These are phyloP conservation scores for Coelastrella sp. DNA, from an alignment of 139 green algal genomes.

Conservation along the genomic window DNA sequence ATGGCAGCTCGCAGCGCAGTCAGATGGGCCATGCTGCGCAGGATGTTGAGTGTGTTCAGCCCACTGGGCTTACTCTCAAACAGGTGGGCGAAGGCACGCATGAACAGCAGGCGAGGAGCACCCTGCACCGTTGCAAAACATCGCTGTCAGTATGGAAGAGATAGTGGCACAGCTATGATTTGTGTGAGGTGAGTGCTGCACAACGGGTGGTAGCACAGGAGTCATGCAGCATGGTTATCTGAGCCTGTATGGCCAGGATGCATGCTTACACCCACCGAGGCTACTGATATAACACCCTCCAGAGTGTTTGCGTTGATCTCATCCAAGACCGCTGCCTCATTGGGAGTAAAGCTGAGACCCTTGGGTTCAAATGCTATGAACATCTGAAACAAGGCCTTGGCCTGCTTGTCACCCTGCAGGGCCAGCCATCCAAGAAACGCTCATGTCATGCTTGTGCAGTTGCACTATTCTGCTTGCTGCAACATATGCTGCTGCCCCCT, in stretches of 20 bases:
- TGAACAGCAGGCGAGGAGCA: conserved; percentile 77
- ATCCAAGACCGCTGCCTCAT: conserved; percentile 64
- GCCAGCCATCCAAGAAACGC: background rate
- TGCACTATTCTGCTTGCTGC: background rate
- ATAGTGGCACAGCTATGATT: background rate
- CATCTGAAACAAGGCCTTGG: conserved; percentile 79
- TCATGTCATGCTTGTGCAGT: background rate
- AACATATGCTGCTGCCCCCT: background rate
- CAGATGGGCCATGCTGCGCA: conserved; percentile 65
- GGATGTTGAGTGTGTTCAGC: conserved; percentile 74
- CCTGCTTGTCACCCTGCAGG: conserved; percentile 70
- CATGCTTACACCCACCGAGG: conserved; percentile 43
- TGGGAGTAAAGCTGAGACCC: conserved; percentile 72
- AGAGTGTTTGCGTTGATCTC: conserved; percentile 76
- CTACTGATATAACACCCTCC: conserved; percentile 67
- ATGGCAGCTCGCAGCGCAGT: conserved; percentile 52
- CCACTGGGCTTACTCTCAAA: conserved; percentile 78
- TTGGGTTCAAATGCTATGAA: conserved; percentile 70
- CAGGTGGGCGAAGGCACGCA: conserved; percentile 74
- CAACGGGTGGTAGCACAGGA: background rate
- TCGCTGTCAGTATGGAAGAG: background rate
- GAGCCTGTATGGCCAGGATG: too few relatives aligned
- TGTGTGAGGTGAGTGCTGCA: too few relatives aligned
- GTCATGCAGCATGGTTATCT: background rate
- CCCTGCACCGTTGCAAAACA: conserved; percentile 36